A percentile compares a stretch with the other conserved stretches of the same genome.
Conservation (phyloP, 2,329 filamentous ascomycete species). For the Ascocoryne sarcoides region DNA sequence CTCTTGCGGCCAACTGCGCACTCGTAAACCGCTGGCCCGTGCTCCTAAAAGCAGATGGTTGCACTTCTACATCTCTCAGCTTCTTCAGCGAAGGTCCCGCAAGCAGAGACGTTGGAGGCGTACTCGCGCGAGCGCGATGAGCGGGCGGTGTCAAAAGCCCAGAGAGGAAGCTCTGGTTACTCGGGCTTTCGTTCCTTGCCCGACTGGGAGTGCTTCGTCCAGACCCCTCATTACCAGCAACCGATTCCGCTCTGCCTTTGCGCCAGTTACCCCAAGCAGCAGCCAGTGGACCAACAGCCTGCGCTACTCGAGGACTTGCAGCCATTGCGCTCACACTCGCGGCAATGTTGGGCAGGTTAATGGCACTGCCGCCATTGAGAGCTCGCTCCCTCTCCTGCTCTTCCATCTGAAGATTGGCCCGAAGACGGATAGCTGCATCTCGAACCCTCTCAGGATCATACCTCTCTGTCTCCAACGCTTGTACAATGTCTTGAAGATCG, state of each 20-base stretch:
- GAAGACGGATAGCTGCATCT: constrained; percentile 85
- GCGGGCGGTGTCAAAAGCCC: constrained; percentile 87
- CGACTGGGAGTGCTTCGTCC: constrained; percentile 3
- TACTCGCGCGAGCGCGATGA: constrained; percentile 33
- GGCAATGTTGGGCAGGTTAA: constrained; percentile 66
- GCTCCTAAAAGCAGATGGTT: constrained; percentile 52
- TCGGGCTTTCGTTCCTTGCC: constrained; percentile 12
- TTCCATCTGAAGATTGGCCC: constrained; percentile 95
- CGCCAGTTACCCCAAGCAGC: constrained; percentile 98
- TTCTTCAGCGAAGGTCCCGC: no score
- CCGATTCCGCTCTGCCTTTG: constrained; percentile 34
- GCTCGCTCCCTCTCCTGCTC: constrained; percentile 88
- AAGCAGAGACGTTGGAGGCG: constrained; percentile 18
- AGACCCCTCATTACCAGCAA: background rate
- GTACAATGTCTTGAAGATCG: constrained; percentile 87
- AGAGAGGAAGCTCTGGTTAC: constrained; percentile 57
- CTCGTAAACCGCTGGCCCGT: constrained; percentile 50
- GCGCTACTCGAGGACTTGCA: constrained; percentile 72
- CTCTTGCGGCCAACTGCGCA: constrained; percentile 36
- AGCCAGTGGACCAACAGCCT: constrained; percentile 67
- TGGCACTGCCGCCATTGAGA: constrained; percentile 58
- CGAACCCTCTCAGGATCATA: constrained; percentile 75
- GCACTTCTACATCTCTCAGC: no score
- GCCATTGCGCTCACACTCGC: constrained; percentile 62
- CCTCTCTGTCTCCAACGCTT: constrained; percentile 61